A percentile compares a stretch with the other conserved stretches of the same genome.
These are phyloP conservation scores for Monoraphidium neglectum DNA, from an alignment of 139 green algal species.

Conservation along the genomic window DNA sequence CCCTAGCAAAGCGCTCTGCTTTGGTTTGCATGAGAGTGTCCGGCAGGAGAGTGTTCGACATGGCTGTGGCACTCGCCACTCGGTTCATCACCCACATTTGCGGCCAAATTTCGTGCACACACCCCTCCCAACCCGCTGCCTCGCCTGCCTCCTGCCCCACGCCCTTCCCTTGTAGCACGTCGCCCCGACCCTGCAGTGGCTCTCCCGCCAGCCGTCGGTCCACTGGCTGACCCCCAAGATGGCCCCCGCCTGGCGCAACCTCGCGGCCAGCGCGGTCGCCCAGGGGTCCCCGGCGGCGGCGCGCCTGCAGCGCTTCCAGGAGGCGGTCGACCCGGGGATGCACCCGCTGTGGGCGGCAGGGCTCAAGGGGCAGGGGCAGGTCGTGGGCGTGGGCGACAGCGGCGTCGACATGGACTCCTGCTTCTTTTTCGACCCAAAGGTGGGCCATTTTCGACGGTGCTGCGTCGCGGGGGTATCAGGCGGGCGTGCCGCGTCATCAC, in stretches of 20 bases:
- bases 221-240: constrained; percentile 40
- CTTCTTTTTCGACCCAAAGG: constrained; percentile 75
- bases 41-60: too few relatives aligned
- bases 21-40: too few relatives aligned
- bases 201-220: constrained; percentile 37
- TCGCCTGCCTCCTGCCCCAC: too few relatives aligned
- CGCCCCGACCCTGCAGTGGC: constrained; percentile 37
- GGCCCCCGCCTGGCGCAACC: constrained; percentile 48
- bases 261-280: constrained; percentile 48
- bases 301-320: not conserved
- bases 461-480: too few relatives aligned
- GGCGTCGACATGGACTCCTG: constrained; percentile 84
- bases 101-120: too few relatives aligned
- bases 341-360: constrained; percentile 81
- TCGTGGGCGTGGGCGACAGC: constrained; percentile 90
- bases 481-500: too few relatives aligned
- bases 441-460: constrained; percentile 8
- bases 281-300: constrained; percentile 34
- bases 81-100: too few relatives aligned
- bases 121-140: too few relatives aligned
- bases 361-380: constrained; percentile 67
- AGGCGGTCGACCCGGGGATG: not conserved
- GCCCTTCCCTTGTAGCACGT: constrained; percentile 20
- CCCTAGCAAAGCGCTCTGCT: too few relatives aligned
- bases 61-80: too few relatives aligned